These are phyloP conservation scores for Stachybotrys chartarum DNA, from an alignment of 2,329 filamentous ascomycete genomes.

Conservation along the genomic window DNA sequence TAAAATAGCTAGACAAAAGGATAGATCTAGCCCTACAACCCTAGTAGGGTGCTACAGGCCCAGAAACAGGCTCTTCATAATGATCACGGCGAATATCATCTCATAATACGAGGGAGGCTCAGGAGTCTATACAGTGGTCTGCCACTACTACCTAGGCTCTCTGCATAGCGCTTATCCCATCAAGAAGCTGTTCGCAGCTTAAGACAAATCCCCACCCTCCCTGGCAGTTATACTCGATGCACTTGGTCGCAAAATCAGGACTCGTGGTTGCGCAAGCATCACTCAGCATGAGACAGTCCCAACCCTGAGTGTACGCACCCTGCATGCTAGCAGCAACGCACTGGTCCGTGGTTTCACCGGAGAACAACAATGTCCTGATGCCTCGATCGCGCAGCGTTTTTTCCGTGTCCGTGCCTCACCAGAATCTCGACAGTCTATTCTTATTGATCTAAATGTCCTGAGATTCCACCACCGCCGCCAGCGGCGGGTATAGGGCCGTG, in stretches of 20 bases:
- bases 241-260: conserved; percentile 1
- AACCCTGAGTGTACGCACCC: conserved; percentile 2
- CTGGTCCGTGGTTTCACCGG: conserved; percentile 52
- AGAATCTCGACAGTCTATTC: background rate
- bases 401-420: background rate
- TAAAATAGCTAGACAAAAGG: too few relatives aligned
- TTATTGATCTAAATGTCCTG: conserved; percentile 26
- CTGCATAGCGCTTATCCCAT: background rate
- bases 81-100: too few relatives aligned
- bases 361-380: conserved; percentile 44
- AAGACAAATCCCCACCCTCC: conserved; percentile 1
- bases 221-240: conserved; percentile 2
- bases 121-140: too few relatives aligned
- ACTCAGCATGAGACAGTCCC: conserved; percentile 3
- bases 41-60: too few relatives aligned
- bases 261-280: conserved; percentile 3
- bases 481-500: conserved; percentile 37
- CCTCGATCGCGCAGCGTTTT: conserved; percentile 21
- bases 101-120: too few relatives aligned
- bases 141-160: too few relatives aligned
- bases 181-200: background rate
- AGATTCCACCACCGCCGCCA: background rate
- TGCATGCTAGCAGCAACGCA: conserved; percentile 4
- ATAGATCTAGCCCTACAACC: too few relatives aligned
- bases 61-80: too few relatives aligned